Evolutionary conservation across 257 asterid species (phyloP).

Genomic region (Solanum piurae): DNA sequence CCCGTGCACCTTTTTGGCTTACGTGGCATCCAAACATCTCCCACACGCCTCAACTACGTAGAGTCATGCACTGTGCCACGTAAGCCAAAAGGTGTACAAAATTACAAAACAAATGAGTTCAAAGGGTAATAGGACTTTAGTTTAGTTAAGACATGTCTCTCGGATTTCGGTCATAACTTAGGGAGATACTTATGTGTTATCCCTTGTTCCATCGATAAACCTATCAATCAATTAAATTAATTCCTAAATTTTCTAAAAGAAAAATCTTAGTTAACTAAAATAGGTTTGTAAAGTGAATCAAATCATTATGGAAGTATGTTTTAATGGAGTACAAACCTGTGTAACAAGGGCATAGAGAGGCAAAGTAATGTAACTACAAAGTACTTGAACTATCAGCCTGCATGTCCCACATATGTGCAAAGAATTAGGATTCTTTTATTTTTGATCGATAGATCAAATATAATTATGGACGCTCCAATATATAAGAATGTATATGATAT

Average conservation of each 20-base stretch:
- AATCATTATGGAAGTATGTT: not conserved
- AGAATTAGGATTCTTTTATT: not conserved
- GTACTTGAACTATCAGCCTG: conserved; percentile 62
- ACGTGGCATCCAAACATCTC: not conserved
- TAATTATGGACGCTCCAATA: not conserved
- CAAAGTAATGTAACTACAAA: conserved; percentile 76
- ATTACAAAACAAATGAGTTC: not conserved
- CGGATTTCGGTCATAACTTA: not conserved
- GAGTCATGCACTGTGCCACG: too few species aligned
- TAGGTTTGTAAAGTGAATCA: not conserved
- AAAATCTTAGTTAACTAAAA: not conserved
- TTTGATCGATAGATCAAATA: not conserved
- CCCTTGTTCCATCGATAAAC: not conserved
- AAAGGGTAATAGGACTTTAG: not conserved
- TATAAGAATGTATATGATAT: not conserved
- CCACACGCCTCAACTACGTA: not conserved
- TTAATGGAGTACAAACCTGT: conserved; percentile 34
- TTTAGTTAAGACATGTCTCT: not conserved
- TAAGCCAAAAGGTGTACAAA: too few species aligned
- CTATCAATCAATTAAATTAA: not conserved
- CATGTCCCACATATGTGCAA: not conserved
- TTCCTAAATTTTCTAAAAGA: not conserved
- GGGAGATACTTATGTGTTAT: not conserved
- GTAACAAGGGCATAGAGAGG: conserved; percentile 84
- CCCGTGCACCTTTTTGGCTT: not conserved